Evolutionary conservation across 2,329 filamentous ascomycete species (phyloP), one percentile per base, ranked within the genome.

Genomic region (Cercospora berteroae): DNA sequence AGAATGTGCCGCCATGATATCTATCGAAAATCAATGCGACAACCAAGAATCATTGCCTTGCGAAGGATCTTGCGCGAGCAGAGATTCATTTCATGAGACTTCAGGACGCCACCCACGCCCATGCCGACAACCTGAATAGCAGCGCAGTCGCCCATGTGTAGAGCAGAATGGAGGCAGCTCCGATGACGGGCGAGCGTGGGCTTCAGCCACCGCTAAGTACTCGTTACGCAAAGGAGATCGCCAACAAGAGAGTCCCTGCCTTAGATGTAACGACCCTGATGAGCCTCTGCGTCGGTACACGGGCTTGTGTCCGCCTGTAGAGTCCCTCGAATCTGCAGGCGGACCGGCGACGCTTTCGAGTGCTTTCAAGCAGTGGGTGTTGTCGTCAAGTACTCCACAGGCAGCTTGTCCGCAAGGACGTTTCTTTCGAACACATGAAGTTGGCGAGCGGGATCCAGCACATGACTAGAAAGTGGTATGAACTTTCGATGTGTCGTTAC

Each of bases 171-270:
- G 52, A 57, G 52, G 25, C 52, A 57, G 25, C 52, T 57, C 52
- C 52, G 52, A 31, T 7, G 44, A 23, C 18, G 44, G 44, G 44
- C 18, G 9, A 27, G 20, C 25, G 25, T 29, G 52, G 52, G 52
- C 52, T 57, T 57, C 52, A 57, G 52, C 52, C 52, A 57, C 52
- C 52, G 52, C 52, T 31, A 57, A 33, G 52, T 29, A 27, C 25
- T 27, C n/a, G 29, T 57, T 57, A 57, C 23, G 52, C 52, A 27
- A n/a, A 29, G 16, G 52, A 57, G 52, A 57, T 31, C 52, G 25
- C 18, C 23, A 31, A 33, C n/a, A 18, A 57, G 12, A 57, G 52
- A 57, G 52, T 57, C 52, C 52, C 52, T 57, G 52, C 52, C 52
- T 57, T 31, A 57, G 44, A 57, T 57, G 16, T 57, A 57, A 31